Conservation (phyloP, 1,284 basidiomycete species). For the Microbotryomycetes sp. region DNA sequence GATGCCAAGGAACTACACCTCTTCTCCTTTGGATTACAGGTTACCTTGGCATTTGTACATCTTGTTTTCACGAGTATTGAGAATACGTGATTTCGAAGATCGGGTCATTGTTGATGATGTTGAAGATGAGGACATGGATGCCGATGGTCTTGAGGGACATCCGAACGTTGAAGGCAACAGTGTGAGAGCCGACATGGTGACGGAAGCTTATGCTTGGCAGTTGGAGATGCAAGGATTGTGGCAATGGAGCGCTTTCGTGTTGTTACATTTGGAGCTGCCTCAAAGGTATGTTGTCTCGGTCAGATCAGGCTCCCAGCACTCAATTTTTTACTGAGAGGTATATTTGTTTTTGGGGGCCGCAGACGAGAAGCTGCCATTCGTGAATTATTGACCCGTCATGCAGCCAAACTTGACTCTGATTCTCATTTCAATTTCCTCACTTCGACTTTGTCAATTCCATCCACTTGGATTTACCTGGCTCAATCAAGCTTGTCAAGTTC, state of each 20-base stretch:
- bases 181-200: conserved; percentile 72
- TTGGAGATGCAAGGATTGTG: conserved; percentile 74
- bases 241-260: conserved; percentile 79
- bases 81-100: conserved; percentile 78
- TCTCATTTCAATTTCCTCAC: conserved; percentile 59
- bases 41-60: conserved; percentile 92
- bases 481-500: conserved; percentile 66
- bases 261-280: conserved; percentile 77
- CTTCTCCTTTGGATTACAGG: conserved; percentile 70
- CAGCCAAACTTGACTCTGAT: conserved; percentile 61
- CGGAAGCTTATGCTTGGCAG: conserved; percentile 78
- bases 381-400: conserved; percentile 70
- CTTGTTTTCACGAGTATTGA: conserved; percentile 72
- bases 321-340: neutral
- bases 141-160: too few species aligned
- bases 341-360: conserved; percentile 3
- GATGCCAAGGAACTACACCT: conserved; percentile 63
- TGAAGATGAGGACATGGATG: conserved; percentile 45
- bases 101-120: conserved; percentile 47
- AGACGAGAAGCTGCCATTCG: conserved; percentile 73
- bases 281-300: conserved; percentile 55
- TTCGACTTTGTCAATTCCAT: conserved; percentile 70
- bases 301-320: neutral
- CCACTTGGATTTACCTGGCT: conserved; percentile 79
- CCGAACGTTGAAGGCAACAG: conserved; percentile 63